phyloP scores from a whole-genome alignment of 805 yeast species.

The Tetrapisispora taiwanensis region DNA sequence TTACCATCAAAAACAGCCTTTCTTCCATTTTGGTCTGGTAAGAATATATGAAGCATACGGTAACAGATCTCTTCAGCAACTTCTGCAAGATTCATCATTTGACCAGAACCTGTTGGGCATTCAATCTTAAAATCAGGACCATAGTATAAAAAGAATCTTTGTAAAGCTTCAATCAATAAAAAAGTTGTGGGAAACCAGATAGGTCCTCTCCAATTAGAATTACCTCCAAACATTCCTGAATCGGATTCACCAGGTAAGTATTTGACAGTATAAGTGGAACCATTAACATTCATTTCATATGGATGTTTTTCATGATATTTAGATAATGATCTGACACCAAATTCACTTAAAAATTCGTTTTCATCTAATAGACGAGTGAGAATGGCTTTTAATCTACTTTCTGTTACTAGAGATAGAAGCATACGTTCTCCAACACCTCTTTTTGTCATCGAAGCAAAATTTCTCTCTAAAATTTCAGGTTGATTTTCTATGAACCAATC shows the following conservation, averaged over 20 bases:
- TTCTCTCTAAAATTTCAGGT: constrained; percentile 60
- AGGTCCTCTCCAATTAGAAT: constrained; percentile 96
- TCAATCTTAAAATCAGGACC: constrained; percentile 80
- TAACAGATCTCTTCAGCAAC: constrained; percentile 87
- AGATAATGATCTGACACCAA: constrained; percentile 82
- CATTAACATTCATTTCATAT: constrained; percentile 73
- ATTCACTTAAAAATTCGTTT: constrained; percentile 71
- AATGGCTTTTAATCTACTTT: constrained; percentile 67
- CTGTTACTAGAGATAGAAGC: constrained; percentile 67
- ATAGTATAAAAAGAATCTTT: constrained; percentile 78
- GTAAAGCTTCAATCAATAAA: constrained; percentile 73
- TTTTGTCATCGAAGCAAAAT: constrained; percentile 72
- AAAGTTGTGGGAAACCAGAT: constrained; percentile 94
- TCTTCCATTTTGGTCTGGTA: constrained; percentile 41
- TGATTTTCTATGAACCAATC: constrained; percentile 75
- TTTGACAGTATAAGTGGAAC: constrained; percentile 55
- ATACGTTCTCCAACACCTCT: constrained; percentile 78
- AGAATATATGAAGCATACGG: constrained; percentile 66
- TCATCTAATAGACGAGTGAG: constrained; percentile 77
- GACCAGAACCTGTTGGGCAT: constrained; percentile 80
- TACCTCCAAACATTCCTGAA: constrained; percentile 92
- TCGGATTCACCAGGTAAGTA: constrained; percentile 85
- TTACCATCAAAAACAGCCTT: neutral
- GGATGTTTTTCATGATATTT: constrained; percentile 80
- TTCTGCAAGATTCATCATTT: constrained; percentile 65